Base-by-base conservation (phyloP, 1,284 basidiomycete species). In the Tilletia caries region DNA sequence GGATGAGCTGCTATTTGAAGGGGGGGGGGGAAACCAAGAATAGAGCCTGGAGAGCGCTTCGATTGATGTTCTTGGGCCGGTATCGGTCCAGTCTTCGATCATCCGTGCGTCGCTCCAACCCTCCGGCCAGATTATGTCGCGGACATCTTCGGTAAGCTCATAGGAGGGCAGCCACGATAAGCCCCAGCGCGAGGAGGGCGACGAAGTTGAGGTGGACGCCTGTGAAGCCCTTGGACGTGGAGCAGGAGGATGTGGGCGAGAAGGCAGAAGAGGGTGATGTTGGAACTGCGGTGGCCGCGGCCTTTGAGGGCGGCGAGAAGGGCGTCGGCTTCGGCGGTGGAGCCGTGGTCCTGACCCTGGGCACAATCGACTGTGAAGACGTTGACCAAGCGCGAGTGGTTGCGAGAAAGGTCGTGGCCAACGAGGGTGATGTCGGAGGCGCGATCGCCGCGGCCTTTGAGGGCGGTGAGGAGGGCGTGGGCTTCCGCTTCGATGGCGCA, bases 111-210 rank as follows among this genome's bases (percentile, higher is more conserved):
- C n/a, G n/a, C n/a, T n/a, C n/a, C n/a, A n/a, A n/a, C n/a, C n/a
- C n/a, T n/a, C n/a, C n/a, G n/a, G n/a, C n/a, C n/a, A n/a, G n/a
- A n/a, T n/a, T n/a, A n/a, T n/a, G n/a, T n/a, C n/a, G n/a, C n/a
- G n/a, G n/a, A n/a, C n/a, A n/a, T n/a, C n/a, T n/a, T n/a, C n/a
- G n/a, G n/a, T n/a, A n/a, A n/a, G n/a, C n/a, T n/a, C n/a, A n/a
- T n/a, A n/a, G n/a, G n/a, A n/a, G n/a, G n/a, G n/a, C n/a, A n/a
- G n/a, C n/a, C n/a, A n/a, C n/a, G n/a, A n/a, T n/a, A n/a, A n/a
- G n/a, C n/a, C n/a, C n/a, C n/a, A n/a, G n/a, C 2, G 96, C 95
- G 10, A 98, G 87, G 65, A 98, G 85, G 0, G 92, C 90, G 1
- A 94, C 93, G 5, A 92, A 94, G 82, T 97, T 93, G 29, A 82